These are phyloP conservation scores for Yamadazyma atlantica DNA, from an alignment of 1,139 yeast species.

Conservation along the genomic window DNA sequence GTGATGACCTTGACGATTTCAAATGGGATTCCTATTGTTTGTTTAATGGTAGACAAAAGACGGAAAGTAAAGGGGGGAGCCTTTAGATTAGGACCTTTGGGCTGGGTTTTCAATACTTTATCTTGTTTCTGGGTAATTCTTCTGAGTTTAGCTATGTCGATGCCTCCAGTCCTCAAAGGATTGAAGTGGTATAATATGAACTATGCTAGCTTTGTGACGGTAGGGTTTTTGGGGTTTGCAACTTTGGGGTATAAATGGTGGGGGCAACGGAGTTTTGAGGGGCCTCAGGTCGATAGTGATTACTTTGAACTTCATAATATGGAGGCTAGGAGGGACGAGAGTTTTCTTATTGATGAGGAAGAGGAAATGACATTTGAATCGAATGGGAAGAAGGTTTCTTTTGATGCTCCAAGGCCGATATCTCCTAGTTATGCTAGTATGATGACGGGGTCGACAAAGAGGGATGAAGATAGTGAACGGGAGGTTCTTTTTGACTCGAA, in stretches of 20 bases:
- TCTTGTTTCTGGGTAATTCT: slow-evolving; percentile 63
- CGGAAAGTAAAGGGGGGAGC: slow-evolving; percentile 68
- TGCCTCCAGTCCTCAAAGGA: slow-evolving; percentile 69
- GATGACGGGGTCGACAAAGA: slow-evolving; percentile 3
- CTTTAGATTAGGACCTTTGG: slow-evolving; percentile 62
- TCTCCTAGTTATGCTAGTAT: slow-evolving; percentile 11
- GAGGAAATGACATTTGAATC: slow-evolving; percentile 11
- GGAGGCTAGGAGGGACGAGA: slow-evolving; percentile 17
- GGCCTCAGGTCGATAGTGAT: slow-evolving; percentile 62
- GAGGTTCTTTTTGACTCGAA: slow-evolving; percentile 7
- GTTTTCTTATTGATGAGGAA: slow-evolving; percentile 12
- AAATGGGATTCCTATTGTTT: slow-evolving; percentile 71
- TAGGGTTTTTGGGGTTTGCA: slow-evolving; percentile 47
- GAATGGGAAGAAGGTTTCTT: slow-evolving; percentile 9
- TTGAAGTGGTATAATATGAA: slow-evolving; percentile 67
- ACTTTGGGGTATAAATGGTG: slow-evolving; percentile 53
- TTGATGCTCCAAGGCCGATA: slow-evolving; percentile 13
- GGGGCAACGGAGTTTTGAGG: slow-evolving; percentile 62
- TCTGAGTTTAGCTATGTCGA: slow-evolving; percentile 62
- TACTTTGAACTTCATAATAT: slow-evolving; percentile 40
- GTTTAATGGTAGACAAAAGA: slow-evolving; percentile 62
- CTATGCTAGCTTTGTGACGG: slow-evolving; percentile 66
- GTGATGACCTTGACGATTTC: slow-evolving; percentile 76
- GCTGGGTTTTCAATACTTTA: slow-evolving; percentile 61
- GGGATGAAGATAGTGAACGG: slow-evolving; percentile 4